Base-by-base conservation (phyloP, 108 stramenopile genomes). In the Craspedostauros australis region DNA sequence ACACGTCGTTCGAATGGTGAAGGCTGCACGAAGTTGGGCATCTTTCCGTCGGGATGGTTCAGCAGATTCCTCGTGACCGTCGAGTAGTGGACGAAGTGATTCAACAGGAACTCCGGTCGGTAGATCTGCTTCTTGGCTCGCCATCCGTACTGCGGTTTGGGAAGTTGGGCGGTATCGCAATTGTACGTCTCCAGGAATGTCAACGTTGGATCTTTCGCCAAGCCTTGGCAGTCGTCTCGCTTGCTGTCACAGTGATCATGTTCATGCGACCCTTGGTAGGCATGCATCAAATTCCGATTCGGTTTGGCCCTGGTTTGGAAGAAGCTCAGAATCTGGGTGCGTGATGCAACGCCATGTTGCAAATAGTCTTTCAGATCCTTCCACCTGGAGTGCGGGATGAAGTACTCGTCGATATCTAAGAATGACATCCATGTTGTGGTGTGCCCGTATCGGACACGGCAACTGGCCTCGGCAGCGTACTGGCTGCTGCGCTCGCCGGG, bases 91-190 rank as follows among this genome's bases (percentile, higher is more conserved):
- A 91, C 84, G 66, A 79, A 91, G 53, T 91, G 88, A 25, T 63
- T 66, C 24, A 75, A 40, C 0, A 91, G 82, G 68, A 79, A 86
- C 1, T 66, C 54, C 3, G 88, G 78, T 18, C 71, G 80, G 48
- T 82, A 91, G 20, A 91, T 68, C 46, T 91, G 88, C 56, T 91
- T 91, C 70, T 78, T 84, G 11, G 88, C 88, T 43, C 88, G 64
- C 27, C 58, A 51, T 4, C 66, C 52, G 47, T 74, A 68, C 20
- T 70, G 66, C 12, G 84, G 84, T 48, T 74, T 77, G 12, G 88
- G 88, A 5, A 66, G 70, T 39, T 57, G 57, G 15, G 67, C 69
- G 7, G 60, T 62, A 39, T 90, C 88, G 43, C 88, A 90, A 53
- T 88, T 83, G 55, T 86, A 90, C 5, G 68, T 68, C 54, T 80